phyloP scores from a whole-genome alignment of 176 grass and related monocot species.

The Tuctoria greenei region DNA sequence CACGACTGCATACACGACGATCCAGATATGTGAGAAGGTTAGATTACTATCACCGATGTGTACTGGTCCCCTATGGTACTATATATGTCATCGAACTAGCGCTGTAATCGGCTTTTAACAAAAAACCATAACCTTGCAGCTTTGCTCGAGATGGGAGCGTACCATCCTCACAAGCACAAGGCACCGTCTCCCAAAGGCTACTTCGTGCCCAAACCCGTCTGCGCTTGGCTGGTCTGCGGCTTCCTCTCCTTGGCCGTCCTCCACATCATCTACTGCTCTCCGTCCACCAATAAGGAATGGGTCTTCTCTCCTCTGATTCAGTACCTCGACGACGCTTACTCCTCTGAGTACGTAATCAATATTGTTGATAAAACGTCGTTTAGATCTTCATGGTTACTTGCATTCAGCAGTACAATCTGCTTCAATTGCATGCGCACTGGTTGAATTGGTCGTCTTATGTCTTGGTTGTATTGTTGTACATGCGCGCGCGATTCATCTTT shows the following conservation, averaged over 20 bases:
- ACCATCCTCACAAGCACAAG: neutral
- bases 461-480: neutral
- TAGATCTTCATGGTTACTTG: neutral
- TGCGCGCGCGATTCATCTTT: neutral
- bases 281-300: neutral
- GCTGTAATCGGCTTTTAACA: neutral
- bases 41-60: neutral
- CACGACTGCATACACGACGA: no score
- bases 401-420: no score
- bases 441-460: neutral
- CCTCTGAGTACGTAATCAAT: slow-evolving; percentile 13
- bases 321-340: slow-evolving; percentile 28
- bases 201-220: neutral
- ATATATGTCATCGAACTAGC: slow-evolving; percentile 10
- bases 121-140: neutral
- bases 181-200: neutral
- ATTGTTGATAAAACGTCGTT: neutral
- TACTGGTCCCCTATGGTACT: neutral
- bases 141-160: slow-evolving; percentile 5
- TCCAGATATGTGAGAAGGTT: neutral
- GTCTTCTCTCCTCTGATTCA: slow-evolving; percentile 12
- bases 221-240: slow-evolving; percentile 19
- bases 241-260: slow-evolving; percentile 25
- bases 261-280: slow-evolving; percentile 29
- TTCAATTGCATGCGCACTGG: neutral